phyloP scores from a whole-genome alignment of 345 rosid genomes.

The Linum lewisii region DNA sequence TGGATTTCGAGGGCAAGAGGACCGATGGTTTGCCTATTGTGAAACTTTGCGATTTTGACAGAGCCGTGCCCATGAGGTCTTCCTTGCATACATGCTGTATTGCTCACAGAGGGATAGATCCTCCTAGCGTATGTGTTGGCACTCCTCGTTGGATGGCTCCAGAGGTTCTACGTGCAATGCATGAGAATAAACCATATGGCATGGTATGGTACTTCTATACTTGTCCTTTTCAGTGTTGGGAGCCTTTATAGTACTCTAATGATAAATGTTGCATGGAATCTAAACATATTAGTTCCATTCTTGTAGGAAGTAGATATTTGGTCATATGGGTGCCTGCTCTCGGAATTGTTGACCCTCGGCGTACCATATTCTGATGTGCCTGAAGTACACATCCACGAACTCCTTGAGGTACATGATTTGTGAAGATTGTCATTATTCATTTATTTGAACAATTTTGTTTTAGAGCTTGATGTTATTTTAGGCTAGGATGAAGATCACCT shows the following conservation, averaged over 20 bases:
- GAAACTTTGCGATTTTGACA: constrained; percentile 93
- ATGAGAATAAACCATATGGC: constrained; percentile 48
- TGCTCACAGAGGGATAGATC: constrained; percentile 68
- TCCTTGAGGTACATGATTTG: constrained; percentile 42
- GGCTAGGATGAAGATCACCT: not conserved
- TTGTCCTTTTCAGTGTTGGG: not conserved
- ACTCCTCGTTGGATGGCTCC: constrained; percentile 99
- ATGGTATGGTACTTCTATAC: constrained; percentile 54
- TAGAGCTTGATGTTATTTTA: not conserved
- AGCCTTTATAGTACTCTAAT: not conserved
- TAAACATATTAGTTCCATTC: constrained; percentile 14
- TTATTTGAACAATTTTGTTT: constrained; percentile 2
- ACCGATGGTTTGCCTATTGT: constrained; percentile 51
- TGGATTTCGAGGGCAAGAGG: constrained; percentile 53
- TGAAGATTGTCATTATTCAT: not conserved
- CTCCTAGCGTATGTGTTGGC: constrained; percentile 84
- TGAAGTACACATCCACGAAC: constrained; percentile 57
- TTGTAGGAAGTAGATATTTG: constrained; percentile 93
- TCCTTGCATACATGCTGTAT: constrained; percentile 70
- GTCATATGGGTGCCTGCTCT: constrained; percentile 89
- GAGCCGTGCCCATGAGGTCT: constrained; percentile 84
- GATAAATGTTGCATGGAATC: not conserved
- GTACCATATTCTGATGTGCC: constrained; percentile 55
- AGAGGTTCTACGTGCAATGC: constrained; percentile 75
- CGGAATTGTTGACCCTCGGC: constrained; percentile 75